Percentiles rank a stretch among this genome's conserved stretches.
These are phyloP conservation scores for Diaporthe vaccinii DNA, from an alignment of 2,329 filamentous ascomycete species.

Conservation along the genomic window DNA sequence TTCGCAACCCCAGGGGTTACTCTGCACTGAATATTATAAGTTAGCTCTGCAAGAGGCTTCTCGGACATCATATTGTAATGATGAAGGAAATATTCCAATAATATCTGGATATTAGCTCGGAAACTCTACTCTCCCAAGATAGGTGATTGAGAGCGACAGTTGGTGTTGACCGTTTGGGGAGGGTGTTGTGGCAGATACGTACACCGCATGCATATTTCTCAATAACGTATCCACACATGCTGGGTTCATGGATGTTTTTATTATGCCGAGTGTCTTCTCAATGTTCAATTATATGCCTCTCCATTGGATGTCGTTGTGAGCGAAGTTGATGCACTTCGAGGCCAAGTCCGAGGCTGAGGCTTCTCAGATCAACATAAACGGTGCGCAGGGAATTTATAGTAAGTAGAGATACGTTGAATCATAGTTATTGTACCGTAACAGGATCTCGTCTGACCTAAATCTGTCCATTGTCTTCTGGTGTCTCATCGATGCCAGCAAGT, in stretches of 20 bases:
- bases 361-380: background rate
- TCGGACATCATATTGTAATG: rapidly evolving
- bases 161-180: too few species aligned
- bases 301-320: background rate
- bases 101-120: background rate
- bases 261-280: background rate
- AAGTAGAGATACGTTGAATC: background rate
- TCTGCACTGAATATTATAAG: background rate
- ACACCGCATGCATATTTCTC: slow-evolving; percentile 27
- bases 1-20: background rate
- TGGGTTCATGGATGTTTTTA: rapidly evolving
- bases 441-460: background rate
- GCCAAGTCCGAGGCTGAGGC: background rate
- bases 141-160: background rate
- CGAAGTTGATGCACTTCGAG: background rate
- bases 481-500: background rate
- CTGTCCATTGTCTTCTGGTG: background rate
- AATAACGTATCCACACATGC: slow-evolving; percentile 17
- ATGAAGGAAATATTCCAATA: rapidly evolving
- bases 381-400: background rate
- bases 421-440: background rate
- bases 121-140: background rate
- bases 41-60: background rate
- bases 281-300: background rate
- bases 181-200: background rate